phyloP scores from a whole-genome alignment of 495 filamentous ascomycete species.

The Sabuloglossum arenarium region DNA sequence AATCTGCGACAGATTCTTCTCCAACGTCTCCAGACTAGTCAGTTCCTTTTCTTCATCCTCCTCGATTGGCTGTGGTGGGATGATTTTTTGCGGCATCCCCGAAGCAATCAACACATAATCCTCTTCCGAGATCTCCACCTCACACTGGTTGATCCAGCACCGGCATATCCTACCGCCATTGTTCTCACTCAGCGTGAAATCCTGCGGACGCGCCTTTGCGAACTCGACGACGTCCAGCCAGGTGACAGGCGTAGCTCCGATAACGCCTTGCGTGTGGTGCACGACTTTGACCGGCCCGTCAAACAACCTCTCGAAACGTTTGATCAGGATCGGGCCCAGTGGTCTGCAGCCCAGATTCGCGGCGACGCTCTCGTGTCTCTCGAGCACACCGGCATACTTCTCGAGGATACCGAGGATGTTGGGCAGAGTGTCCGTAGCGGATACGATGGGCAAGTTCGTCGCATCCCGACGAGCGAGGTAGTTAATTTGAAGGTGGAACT shows the following conservation, averaged over 20 bases:
- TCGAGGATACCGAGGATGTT: conserved; percentile 43
- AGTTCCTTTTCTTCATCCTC: conserved; percentile 77
- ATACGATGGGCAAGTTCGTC: conserved; percentile 39
- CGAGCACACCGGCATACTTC: conserved; percentile 66
- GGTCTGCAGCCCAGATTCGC: conserved; percentile 70
- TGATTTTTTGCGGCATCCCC: conserved; percentile 65
- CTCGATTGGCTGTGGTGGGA: conserved; percentile 58
- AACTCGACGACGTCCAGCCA: conserved; percentile 80
- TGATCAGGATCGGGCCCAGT: conserved; percentile 59
- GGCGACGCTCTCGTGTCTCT: conserved; percentile 69
- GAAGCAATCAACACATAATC: conserved; percentile 66
- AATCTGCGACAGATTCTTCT: conserved; percentile 49
- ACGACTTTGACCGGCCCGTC: conserved; percentile 57
- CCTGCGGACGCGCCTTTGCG: conserved; percentile 56
- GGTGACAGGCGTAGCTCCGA: conserved; percentile 33
- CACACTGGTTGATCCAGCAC: conserved; percentile 59
- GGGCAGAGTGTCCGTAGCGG: conserved; percentile 35
- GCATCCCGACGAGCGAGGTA: conserved; percentile 49
- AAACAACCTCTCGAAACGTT: conserved; percentile 69
- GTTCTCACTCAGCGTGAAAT: conserved; percentile 52
- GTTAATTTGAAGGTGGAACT: conserved; percentile 52
- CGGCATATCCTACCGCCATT: conserved; percentile 50
- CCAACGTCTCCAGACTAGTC: conserved; percentile 62
- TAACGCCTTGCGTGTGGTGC: conserved; percentile 23
- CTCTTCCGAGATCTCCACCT: conserved; percentile 72